A percentile compares a stretch with the other conserved stretches of the same genome.
Conservation (phyloP, 331 rosid genomes). For the Stylosanthes scabra region DNA sequence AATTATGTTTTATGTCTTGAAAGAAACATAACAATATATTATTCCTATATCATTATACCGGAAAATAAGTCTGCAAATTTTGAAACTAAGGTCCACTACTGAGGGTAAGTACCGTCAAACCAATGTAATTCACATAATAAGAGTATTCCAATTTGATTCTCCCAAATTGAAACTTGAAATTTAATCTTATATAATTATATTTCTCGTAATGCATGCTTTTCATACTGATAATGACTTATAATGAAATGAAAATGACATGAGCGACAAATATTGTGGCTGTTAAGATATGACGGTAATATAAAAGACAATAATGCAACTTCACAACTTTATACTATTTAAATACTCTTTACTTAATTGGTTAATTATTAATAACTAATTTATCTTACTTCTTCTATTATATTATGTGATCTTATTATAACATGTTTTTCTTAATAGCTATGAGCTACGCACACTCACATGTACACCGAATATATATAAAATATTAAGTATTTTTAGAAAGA, state of each 20-base stretch:
- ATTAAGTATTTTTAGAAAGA: too few species aligned
- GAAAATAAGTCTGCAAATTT: too few species aligned
- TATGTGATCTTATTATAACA: too few species aligned
- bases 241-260: conserved; percentile 43
- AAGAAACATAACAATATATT: too few species aligned
- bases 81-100: not conserved
- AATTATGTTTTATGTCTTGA: too few species aligned
- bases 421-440: not conserved
- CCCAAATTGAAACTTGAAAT: conserved; percentile 39
- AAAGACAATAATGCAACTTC: not conserved
- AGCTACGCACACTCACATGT: too few species aligned
- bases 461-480: too few species aligned
- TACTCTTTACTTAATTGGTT: too few species aligned
- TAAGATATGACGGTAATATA: conserved; percentile 31
- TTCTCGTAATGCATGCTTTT: conserved; percentile 11
- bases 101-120: conserved; percentile 15
- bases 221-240: conserved; percentile 36
- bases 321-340: not conserved
- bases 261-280: conserved; percentile 37
- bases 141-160: conserved; percentile 10
- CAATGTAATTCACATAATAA: conserved; percentile 35
- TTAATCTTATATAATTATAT: conserved; percentile 19
- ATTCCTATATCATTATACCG: too few species aligned
- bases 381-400: not conserved
- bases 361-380: too few species aligned